Percentiles rank a stretch among this genome's conserved stretches.
These are phyloP conservation scores for Talaromyces thailandensis DNA, from an alignment of 495 filamentous ascomycete species.

Conservation along the genomic window DNA sequence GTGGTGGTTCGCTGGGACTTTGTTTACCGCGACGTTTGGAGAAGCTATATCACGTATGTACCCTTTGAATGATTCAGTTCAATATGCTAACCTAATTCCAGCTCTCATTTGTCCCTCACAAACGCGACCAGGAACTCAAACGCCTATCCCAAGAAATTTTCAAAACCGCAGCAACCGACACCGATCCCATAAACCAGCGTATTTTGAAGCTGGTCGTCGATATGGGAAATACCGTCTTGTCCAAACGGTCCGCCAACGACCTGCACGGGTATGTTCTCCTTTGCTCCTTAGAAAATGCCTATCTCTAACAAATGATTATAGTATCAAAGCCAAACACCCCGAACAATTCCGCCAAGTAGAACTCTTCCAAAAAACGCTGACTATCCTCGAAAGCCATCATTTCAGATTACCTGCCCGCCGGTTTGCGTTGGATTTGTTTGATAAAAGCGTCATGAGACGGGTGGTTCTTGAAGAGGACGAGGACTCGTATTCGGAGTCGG, in stretches of 20 bases:
- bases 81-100: slow-evolving; percentile 8
- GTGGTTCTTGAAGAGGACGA: slow-evolving; percentile 66
- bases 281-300: not conserved
- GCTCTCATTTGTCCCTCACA: slow-evolving; percentile 30
- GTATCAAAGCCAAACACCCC: slow-evolving; percentile 57
- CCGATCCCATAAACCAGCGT: slow-evolving; percentile 59
- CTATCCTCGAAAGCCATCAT: slow-evolving; percentile 79
- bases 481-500: slow-evolving; percentile 12
- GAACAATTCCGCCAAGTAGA: slow-evolving; percentile 63
- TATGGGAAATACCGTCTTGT: slow-evolving; percentile 80
- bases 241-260: slow-evolving; percentile 66
- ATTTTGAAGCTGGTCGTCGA: slow-evolving; percentile 76
- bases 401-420: slow-evolving; percentile 77
- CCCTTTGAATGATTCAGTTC: not conserved
- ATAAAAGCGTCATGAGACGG: slow-evolving; percentile 73
- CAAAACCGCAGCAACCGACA: slow-evolving; percentile 44
- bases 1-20: slow-evolving; percentile 76
- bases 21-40: slow-evolving; percentile 74
- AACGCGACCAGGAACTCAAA: slow-evolving; percentile 21
- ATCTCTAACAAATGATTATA: slow-evolving; percentile 14
- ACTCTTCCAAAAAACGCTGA: slow-evolving; percentile 77
- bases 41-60: slow-evolving; percentile 43
- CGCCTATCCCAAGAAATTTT: slow-evolving; percentile 30
- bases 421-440: slow-evolving; percentile 88
- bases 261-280: slow-evolving; percentile 42